These are phyloP conservation scores for thale cress (Arabidopsis thaliana) DNA, from an alignment of 345 rosid genomes.

Conservation along the genomic window TAIR10.1 NC_003075.7:18480001-18480500, in stretches of 20 bases:
- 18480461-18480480: conserved; percentile 39
- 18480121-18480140: conserved; percentile 73
- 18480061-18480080: conserved; percentile 67
- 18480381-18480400: conserved; percentile 54
- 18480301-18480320: conserved; percentile 81
- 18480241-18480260: conserved; percentile 86
- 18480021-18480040: conserved; percentile 59
- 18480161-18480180: not conserved
- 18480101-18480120: conserved; percentile 69
- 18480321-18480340: conserved; percentile 66
- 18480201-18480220: not conserved
- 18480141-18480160: conserved; percentile 17
- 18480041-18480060: conserved; percentile 49
- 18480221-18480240: conserved; percentile 59
- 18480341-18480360: conserved; percentile 62
- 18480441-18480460: conserved; percentile 55
- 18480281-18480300: conserved; percentile 66
- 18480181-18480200: not conserved
- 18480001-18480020: conserved; percentile 44
- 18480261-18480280: conserved; percentile 80
- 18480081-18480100: conserved; percentile 64
- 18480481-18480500: conserved; percentile 56
- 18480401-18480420: conserved; percentile 59
- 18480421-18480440: conserved; percentile 67
- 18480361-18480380: conserved; percentile 66